Evolutionary conservation across 129 eudicot species (phyloP), one percentile per base, ranked within the genome.

Genomic region (Solidago caesia): DNA sequence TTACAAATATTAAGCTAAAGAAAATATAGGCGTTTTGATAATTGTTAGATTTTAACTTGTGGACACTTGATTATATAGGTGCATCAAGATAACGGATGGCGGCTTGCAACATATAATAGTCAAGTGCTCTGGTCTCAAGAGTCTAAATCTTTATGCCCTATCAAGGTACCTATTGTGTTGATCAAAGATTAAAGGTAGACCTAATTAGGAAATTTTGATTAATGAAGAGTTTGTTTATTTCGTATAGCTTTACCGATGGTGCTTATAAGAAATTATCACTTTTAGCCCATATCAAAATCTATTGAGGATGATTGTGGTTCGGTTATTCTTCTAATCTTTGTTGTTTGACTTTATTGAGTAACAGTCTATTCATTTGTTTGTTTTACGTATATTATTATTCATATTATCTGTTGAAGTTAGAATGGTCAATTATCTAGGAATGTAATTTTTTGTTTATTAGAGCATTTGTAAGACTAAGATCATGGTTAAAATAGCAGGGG

Each of bases 101-200:
- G 97, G 98, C 59, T 80, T 94, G 84, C 84, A 84, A 70, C 83
- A 77, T 65, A 82, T 94, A 80, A 63, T 94, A 75, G 61, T 79
- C 82, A 85, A 87, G 12, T 88, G 97, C 80, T 86, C 96, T 79
- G 82, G 82, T 46, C 98, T 94, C 57, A 79, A 51, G 58, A 83
- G 88, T 77, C 75, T 90, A 74, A 94, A 94, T 77, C 92, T 94
- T 45, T 94, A 94, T 63, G 98, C 97, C 29, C 88, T 90, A 79
- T 90, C 98, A 59, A 82, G 98, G 98, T 94, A 88, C 7, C 63
- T 42, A 6, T 75, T 55, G 15, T 14, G 5, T 27, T 76, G 68
- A 68, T 51, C 60, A 57, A 67, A 46, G 8, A 57, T 43, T 57
- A 44, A 27, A 8, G 13, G 45, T 14, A n/a, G 55, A 48, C 27